Evolutionary conservation across 208 protist species (phyloP).

Genomic region (Trypanosoma congolense): DNA sequence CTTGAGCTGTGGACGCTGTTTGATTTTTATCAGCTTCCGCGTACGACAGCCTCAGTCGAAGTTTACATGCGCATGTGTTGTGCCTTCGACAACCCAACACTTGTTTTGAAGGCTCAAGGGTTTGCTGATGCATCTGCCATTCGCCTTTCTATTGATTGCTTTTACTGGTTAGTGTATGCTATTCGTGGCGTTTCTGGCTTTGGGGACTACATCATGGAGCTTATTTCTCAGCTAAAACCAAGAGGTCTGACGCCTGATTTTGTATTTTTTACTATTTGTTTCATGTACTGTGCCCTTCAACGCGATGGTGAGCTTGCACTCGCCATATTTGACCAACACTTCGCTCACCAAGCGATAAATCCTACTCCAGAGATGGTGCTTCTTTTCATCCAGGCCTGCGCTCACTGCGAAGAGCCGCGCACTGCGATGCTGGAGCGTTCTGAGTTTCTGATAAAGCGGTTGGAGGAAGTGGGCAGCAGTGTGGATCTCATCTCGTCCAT

Average conservation of each 20-base stretch:
- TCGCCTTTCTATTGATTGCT: conserved; percentile 60
- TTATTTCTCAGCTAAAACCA: conserved; percentile 58
- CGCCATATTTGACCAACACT: conserved; percentile 66
- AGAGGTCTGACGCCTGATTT: conserved; percentile 78
- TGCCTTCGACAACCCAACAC: conserved; percentile 38
- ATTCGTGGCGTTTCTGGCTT: conserved; percentile 60
- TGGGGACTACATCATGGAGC: conserved; percentile 72
- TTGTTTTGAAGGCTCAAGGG: conserved; percentile 65
- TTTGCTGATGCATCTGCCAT: conserved; percentile 56
- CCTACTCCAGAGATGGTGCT: conserved; percentile 82
- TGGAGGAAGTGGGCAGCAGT: conserved; percentile 66
- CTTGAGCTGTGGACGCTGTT: conserved; percentile 82
- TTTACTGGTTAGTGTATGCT: conserved; percentile 75
- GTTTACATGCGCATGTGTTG: conserved; percentile 74
- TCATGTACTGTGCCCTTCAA: conserved; percentile 74
- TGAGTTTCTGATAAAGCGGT: conserved; percentile 48
- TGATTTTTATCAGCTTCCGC: conserved; percentile 79
- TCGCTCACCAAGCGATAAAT: conserved; percentile 56
- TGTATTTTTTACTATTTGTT: conserved; percentile 67
- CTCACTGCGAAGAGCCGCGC: conserved; percentile 40
- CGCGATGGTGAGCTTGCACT: conserved; percentile 74
- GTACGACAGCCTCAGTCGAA: conserved; percentile 47
- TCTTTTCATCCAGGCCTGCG: conserved; percentile 73
- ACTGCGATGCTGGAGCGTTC: conserved; percentile 52
- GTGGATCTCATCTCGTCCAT: conserved; percentile 49